phyloP scores from a whole-genome alignment of 202 grass and related monocot genomes.

The Eragrostis tef region DNA sequence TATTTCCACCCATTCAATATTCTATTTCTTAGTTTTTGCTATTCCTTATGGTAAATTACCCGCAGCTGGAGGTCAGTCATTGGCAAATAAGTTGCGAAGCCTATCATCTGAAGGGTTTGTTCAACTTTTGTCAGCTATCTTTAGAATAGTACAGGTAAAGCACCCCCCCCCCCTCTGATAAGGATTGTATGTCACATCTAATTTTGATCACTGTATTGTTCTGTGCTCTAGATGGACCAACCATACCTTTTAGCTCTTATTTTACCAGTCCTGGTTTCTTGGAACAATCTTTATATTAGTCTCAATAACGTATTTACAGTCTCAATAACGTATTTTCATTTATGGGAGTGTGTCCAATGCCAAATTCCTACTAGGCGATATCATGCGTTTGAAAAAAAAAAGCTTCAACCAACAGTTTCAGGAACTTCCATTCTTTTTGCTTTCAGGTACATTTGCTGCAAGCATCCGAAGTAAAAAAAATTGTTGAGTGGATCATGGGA shows the following conservation, averaged over 20 bases:
- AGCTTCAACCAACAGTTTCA: too few relatives aligned
- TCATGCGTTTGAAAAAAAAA: too few relatives aligned
- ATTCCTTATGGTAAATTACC: slow-evolving; percentile 33
- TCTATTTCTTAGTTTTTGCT: slow-evolving; percentile 21
- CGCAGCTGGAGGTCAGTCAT: slow-evolving; percentile 76
- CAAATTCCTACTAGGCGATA: too few relatives aligned
- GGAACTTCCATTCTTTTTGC: slow-evolving; percentile 57
- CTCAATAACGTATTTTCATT: too few relatives aligned
- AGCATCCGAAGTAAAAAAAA: slow-evolving; percentile 95
- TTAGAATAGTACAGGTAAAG: slow-evolving; percentile 95
- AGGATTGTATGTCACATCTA: too few relatives aligned
- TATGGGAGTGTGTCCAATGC: not conserved
- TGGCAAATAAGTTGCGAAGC: slow-evolving; percentile 87
- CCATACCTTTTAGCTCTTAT: slow-evolving; percentile 14
- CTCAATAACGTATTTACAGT: too few relatives aligned
- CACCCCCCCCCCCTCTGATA: too few relatives aligned
- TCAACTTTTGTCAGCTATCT: slow-evolving; percentile 92
- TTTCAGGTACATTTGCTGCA: slow-evolving; percentile 87
- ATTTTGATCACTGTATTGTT: too few relatives aligned
- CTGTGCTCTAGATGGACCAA: not conserved
- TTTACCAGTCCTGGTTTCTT: not conserved
- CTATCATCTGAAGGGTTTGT: slow-evolving; percentile 96
- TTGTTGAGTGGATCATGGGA: slow-evolving; percentile 90
- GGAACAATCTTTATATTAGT: slow-evolving; percentile 7
- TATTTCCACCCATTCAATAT: slow-evolving; percentile 29